Base-by-base conservation (phyloP, 192 early-diverging fungal species). In the Chytriomyces sp. region DNA sequence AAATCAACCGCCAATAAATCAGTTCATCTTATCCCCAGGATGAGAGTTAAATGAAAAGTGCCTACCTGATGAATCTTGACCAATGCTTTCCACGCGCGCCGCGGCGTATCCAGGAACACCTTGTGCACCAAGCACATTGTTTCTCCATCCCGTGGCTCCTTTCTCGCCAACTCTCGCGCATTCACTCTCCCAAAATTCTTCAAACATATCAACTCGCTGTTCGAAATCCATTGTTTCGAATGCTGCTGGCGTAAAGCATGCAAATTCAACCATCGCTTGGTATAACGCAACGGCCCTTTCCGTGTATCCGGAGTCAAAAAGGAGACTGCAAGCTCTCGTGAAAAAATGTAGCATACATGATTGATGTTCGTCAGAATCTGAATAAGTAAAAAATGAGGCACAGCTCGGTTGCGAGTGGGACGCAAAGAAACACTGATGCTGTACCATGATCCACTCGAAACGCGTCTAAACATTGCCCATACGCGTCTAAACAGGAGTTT, bases 111-210 rank as follows among this genome's bases (percentile, higher is more conserved):
- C 69, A 23, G 20, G n/a, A 67, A 26, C 64, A 26, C 49, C 65
- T 50, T 44, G 65, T 23, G 65, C 79, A 24, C 72, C 67, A 26
- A 81, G 44, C 7, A 84, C 50, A 53, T 72, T 82, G 13, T 50
- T 62, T 20, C 45, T 28, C 83, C 83, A 85, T 9, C 83, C 83
- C 35, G 26, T 47, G 9, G 83, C 83, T 35, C 77, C 80, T 46
- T 65, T 61, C 67, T 86, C 86, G 16, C 84, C 86, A 63, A 86
- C 80, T 26, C 82, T 45, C 26, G 83, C 76, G 45, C 61, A 48
- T 49, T 86, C 86, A 26, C 70, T 79, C 48, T 87, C 86, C 86
- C 86, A 87, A 76, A 84, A 87, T 8, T 45, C 50, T 50, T 86
- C 86, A 70, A 87, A 82, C 64, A 80, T 57, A 18, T 78, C 82